A percentile compares a stretch with the other conserved stretches of the same genome.
Evolutionary conservation across 164 flowering plant species (phyloP).

Genomic region (Magnolia sinica): DNA sequence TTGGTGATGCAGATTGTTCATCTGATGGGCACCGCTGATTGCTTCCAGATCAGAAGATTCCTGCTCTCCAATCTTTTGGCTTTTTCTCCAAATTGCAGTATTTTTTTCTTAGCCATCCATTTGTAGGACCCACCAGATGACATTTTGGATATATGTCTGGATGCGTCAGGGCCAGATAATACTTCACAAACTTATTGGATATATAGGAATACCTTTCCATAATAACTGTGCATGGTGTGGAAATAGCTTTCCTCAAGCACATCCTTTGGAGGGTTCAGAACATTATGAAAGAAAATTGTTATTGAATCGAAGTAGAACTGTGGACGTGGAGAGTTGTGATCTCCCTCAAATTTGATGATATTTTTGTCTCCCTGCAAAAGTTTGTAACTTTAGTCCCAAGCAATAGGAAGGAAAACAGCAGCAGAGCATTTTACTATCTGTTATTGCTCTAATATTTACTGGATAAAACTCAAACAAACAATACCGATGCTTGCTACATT

Average conservation of each 20-base stretch:
- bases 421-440: background rate
- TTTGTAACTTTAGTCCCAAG: background rate
- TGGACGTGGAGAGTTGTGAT: constrained; percentile 95
- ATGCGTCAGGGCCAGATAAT: background rate
- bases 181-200: background rate
- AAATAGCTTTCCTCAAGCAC: constrained; percentile 43
- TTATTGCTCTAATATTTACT: background rate
- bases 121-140: too few relatives aligned
- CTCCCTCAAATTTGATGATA: constrained; percentile 95
- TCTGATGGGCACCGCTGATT: too few relatives aligned
- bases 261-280: constrained; percentile 84
- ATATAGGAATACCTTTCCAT: constrained; percentile 48
- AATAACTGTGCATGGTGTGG: constrained; percentile 44
- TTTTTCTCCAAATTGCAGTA: too few relatives aligned
- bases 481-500: background rate
- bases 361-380: constrained; percentile 93
- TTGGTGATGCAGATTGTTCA: too few relatives aligned
- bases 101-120: too few relatives aligned
- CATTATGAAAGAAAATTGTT: constrained; percentile 87
- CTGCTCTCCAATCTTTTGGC: too few relatives aligned
- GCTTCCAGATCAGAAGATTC: too few relatives aligned
- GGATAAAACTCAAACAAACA: background rate
- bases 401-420: background rate
- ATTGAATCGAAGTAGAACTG: constrained; percentile 92
- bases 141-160: too few relatives aligned